Conservation (phyloP, 345 rosid genomes). For the thale cress (Arabidopsis thaliana) region TAIR10.1 NC_003070.9:2073501-2074000, state of each 20-base stretch:
- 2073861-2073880: slow-evolving; percentile 1
- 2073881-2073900: slow-evolving; percentile 58
- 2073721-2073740: slow-evolving; percentile 24
- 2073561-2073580: not conserved
- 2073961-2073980: slow-evolving; percentile 50
- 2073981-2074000: slow-evolving; percentile 52
- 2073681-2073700: not conserved
- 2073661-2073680: not conserved
- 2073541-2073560: not conserved
- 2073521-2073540: not conserved
- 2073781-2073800: slow-evolving; percentile 22
- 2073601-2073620: not conserved
- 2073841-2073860: slow-evolving; percentile 21
- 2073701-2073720: slow-evolving; percentile 32
- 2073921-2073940: too few relatives aligned
- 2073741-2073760: slow-evolving; percentile 19
- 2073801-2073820: slow-evolving; percentile 42
- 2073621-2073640: not conserved
- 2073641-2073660: not conserved
- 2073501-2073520: not conserved
- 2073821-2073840: slow-evolving; percentile 22
- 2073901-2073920: too few relatives aligned
- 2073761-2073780: slow-evolving; percentile 31
- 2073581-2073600: not conserved
- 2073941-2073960: not conserved